phyloP scores from a whole-genome alignment of 1,139 yeast genomes.

The Lodderomyces metapsilosis region DNA sequence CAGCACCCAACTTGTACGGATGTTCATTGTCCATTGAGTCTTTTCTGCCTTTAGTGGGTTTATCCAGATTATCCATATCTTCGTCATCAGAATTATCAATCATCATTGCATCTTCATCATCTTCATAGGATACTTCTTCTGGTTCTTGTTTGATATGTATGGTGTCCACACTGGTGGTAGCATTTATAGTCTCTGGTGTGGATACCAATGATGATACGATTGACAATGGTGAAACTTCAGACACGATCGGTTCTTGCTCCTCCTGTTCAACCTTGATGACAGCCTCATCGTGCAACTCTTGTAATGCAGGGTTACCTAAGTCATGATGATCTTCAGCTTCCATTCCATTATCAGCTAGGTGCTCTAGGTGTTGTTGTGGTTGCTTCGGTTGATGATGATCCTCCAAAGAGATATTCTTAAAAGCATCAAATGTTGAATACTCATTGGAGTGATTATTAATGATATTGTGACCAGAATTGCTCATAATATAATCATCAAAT shows the following conservation, averaged over 20 bases:
- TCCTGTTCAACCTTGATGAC: not conserved
- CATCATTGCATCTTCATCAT: constrained; percentile 5
- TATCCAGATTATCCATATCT: not conserved
- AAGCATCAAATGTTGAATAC: constrained; percentile 10
- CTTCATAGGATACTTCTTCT: constrained; percentile 1
- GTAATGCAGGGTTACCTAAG: not conserved
- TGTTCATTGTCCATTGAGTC: not conserved
- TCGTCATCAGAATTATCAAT: constrained; percentile 13
- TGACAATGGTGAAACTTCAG: constrained; percentile 4
- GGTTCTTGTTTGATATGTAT: constrained; percentile 1
- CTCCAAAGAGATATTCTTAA: constrained; percentile 2
- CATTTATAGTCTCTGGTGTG: not conserved
- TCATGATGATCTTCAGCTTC: constrained; percentile 4
- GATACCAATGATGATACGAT: not conserved
- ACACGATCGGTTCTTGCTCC: not conserved
- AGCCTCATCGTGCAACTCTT: constrained; percentile 4
- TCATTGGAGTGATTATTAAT: constrained; percentile 6
- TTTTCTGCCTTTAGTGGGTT: not conserved
- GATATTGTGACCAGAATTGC: constrained; percentile 7
- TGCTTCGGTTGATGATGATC: constrained; percentile 3
- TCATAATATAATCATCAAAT: constrained; percentile 33
- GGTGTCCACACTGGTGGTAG: not conserved
- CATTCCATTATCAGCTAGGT: too few relatives aligned
- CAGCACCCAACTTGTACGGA: constrained; percentile 18
- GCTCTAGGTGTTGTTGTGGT: not conserved